Percentiles rank a stretch among this genome's conserved stretches.
Conservation (phyloP, 441 rosid genomes). For the Raphanus hybrid region DNA sequence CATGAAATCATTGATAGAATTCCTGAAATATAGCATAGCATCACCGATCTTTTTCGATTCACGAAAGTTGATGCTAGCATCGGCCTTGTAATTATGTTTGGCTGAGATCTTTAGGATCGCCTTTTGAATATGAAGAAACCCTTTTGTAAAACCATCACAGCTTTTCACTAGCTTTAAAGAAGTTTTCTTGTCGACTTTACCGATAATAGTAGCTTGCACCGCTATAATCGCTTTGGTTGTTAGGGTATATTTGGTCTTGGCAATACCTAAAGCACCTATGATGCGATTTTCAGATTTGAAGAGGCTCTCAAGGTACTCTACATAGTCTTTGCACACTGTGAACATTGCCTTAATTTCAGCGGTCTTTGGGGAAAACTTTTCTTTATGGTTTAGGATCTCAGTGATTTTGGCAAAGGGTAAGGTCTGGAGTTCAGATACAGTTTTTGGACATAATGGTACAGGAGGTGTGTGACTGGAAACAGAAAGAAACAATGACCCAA, state of each 20-base stretch:
- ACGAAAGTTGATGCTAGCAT: constrained; percentile 11
- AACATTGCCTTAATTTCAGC: constrained; percentile 27
- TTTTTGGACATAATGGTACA: neutral
- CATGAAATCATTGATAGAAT: constrained; percentile 16
- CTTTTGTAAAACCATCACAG: constrained; percentile 16
- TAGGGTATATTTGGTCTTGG: constrained; percentile 26
- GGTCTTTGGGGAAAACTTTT: constrained; percentile 4
- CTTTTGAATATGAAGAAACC: constrained; percentile 7
- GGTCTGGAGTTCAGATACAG: constrained; percentile 26
- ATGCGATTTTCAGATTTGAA: constrained; percentile 26
- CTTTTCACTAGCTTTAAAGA: constrained; percentile 17
- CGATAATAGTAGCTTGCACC: constrained; percentile 8
- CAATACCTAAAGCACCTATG: constrained; percentile 21
- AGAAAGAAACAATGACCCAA: constrained; percentile 22
- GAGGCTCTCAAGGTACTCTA: constrained; percentile 23
- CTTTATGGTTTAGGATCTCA: constrained; percentile 13
- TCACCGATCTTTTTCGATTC: constrained; percentile 6
- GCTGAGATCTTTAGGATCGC: constrained; percentile 24
- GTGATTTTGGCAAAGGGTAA: constrained; percentile 33
- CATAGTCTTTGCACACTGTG: constrained; percentile 31
- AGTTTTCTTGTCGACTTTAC: constrained; percentile 23
- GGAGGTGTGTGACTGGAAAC: constrained; percentile 12
- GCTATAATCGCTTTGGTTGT: constrained; percentile 20
- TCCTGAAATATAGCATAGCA: constrained; percentile 16
- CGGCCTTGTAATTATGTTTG: constrained; percentile 34